Conservation (phyloP, 352 stramenopile genomes). For the Pythium guiyangense region DNA sequence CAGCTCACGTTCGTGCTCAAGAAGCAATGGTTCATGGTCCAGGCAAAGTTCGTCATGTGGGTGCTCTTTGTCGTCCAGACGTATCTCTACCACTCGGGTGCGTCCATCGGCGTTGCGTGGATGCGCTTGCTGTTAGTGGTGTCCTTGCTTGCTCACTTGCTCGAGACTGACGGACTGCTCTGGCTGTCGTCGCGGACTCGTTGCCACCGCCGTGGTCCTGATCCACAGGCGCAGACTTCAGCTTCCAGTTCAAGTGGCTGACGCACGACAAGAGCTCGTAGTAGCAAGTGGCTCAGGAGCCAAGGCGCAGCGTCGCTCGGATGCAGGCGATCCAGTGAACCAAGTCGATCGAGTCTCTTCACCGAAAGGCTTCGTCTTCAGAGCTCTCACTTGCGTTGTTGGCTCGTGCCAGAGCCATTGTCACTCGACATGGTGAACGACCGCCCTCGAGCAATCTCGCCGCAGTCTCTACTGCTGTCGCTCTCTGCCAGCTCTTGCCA, state of each 20-base stretch:
- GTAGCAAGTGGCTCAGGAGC: too few relatives aligned
- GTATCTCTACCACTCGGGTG: slow-evolving; percentile 11
- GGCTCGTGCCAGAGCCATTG: too few relatives aligned
- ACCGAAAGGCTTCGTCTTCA: too few relatives aligned
- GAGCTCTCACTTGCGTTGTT: too few relatives aligned
- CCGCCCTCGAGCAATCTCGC: too few relatives aligned
- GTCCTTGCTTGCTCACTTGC: not conserved
- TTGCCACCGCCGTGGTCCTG: not conserved
- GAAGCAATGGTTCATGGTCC: slow-evolving; percentile 20
- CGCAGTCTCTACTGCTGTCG: too few relatives aligned
- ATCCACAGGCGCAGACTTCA: slow-evolving; percentile 15
- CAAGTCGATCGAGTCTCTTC: too few relatives aligned
- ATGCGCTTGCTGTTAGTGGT: not conserved
- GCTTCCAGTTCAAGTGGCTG: slow-evolving; percentile 22
- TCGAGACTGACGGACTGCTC: not conserved
- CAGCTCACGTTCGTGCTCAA: slow-evolving; percentile 16
- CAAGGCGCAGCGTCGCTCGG: too few relatives aligned
- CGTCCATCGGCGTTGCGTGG: not conserved
- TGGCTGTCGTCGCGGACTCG: not conserved
- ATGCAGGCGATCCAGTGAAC: too few relatives aligned
- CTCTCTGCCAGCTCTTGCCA: too few relatives aligned
- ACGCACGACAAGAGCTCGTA: not conserved
- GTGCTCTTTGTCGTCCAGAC: slow-evolving; percentile 8
- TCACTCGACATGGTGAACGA: too few relatives aligned
- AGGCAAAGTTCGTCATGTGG: slow-evolving; percentile 21